Evolutionary conservation across 1,284 basidiomycete genomes (phyloP), one percentile per base, ranked within the genome.

Genomic region (Trichosporon ovoides): DNA sequence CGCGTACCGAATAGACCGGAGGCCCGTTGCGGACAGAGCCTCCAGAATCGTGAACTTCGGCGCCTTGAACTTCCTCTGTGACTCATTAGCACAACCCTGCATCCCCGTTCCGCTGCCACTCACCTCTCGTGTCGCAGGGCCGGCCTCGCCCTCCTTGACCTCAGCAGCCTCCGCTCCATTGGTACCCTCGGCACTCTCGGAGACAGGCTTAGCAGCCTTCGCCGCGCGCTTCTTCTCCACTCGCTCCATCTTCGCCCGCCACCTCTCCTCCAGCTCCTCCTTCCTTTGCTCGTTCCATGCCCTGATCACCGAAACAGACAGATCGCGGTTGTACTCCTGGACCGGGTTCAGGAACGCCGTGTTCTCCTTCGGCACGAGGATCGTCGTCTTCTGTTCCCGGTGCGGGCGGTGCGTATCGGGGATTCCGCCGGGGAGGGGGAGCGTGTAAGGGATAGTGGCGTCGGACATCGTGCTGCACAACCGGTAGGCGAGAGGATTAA

Each of bases 271-370:
- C 81, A 84, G 87, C 68, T 81, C 83, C 61, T 78, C 80, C 71
- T 55, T 62, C 35, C 62, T 59, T 52, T 63, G 31, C 38, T 79
- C 82, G 71, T 91, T 85, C 62, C 86, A 69, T 43, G 86, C 81
- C 66, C 93, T 85, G 61, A 98, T 98, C 62, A 87, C 88, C 7
- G 93, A 88, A 35, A 96, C 87, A 64, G 89, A 92, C 55, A 93
- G 77, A 77, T 98, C 95, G 43, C 96, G 83, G 78, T 99, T 99
- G 81, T 97, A 99, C 76, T 99, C 92, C 71, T 99, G 95, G 7
- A 98, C 89, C 2, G 96, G 95, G 73, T 99, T 99, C 59, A 98
- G 80, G 78, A 99, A 99, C 1, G 91, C 88, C 62, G 88, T 86
- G 68, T 89, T 85, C 56, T 79, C 79, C 48, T 85, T 81, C 1